phyloP scores from a whole-genome alignment of 768 basidiomycete genomes.

The Agrocybe praecox region DNA sequence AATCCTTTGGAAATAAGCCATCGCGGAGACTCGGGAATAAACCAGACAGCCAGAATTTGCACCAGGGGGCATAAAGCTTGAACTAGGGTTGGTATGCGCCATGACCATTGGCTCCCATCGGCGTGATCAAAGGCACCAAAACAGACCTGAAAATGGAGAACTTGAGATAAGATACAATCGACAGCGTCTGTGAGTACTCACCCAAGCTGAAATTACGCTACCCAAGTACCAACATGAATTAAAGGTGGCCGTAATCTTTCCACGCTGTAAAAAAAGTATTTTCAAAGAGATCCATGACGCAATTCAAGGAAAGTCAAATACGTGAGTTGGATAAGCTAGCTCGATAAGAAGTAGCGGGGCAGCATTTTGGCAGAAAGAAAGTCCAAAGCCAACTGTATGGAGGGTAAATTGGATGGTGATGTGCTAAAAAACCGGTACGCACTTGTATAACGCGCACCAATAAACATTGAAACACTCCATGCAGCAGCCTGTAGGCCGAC shows the following conservation, averaged over 20 bases:
- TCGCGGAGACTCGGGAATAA: constrained; percentile 69
- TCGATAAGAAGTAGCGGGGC: constrained; percentile 66
- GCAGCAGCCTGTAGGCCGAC: constrained; percentile 56
- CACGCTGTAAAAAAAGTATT: constrained; percentile 31
- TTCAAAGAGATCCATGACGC: not conserved
- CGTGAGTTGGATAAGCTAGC: constrained; percentile 71
- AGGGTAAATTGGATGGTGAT: not conserved
- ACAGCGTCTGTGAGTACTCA: constrained; percentile 16
- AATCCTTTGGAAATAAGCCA: constrained; percentile 66
- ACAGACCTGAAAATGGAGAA: constrained; percentile 30
- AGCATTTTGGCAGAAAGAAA: constrained; percentile 61
- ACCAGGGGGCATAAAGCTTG: constrained; percentile 59
- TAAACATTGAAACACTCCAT: constrained; percentile 48
- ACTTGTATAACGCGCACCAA: constrained; percentile 59
- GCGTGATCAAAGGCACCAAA: constrained; percentile 42
- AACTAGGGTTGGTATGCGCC: constrained; percentile 64
- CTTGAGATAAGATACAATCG: constrained; percentile 1
- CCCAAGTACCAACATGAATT: constrained; percentile 80
- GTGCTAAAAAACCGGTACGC: constrained; percentile 17
- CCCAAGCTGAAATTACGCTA: constrained; percentile 60
- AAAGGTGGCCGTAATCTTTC: constrained; percentile 64
- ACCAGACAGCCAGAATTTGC: constrained; percentile 55
- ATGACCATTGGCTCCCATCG: constrained; percentile 51
- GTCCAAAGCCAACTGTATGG: constrained; percentile 61
- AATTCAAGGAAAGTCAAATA: constrained; percentile 21